These are phyloP conservation scores for Raddia distichophylla DNA, from an alignment of 176 grass and related monocot species.

Conservation along the genomic window DNA sequence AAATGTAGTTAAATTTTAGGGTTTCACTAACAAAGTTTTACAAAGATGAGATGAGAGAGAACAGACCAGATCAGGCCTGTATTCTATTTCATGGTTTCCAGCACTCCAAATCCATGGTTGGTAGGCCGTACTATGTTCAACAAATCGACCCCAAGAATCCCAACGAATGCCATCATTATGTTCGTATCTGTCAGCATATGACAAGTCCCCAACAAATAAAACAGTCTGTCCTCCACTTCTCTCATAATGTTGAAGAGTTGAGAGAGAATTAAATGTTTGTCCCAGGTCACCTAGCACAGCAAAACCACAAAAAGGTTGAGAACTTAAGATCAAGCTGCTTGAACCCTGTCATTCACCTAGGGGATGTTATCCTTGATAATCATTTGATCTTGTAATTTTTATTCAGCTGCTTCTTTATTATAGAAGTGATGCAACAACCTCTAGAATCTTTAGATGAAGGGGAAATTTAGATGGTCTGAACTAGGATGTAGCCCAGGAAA, in stretches of 20 bases:
- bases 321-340: constrained; percentile 2
- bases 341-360: background rate
- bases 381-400: constrained; percentile 10
- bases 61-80: constrained; percentile 89
- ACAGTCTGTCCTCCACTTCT: constrained; percentile 70
- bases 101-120: constrained; percentile 89
- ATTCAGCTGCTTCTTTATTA: background rate
- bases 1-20: background rate
- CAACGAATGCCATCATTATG: constrained; percentile 88
- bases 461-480: background rate
- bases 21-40: background rate
- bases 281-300: constrained; percentile 85
- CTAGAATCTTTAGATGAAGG: constrained; percentile 12
- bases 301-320: background rate
- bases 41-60: constrained; percentile 10
- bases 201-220: constrained; percentile 89
- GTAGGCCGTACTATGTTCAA: constrained; percentile 78
- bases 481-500: background rate
- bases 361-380: background rate
- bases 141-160: constrained; percentile 87
- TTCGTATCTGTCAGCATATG: constrained; percentile 89
- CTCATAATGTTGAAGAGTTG: constrained; percentile 92
- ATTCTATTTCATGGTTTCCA: constrained; percentile 99
- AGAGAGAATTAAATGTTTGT: constrained; percentile 96
- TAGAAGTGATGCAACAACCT: background rate